phyloP scores from a whole-genome alignment of 177 flowering plant species.

The Vitis hybrid region DNA sequence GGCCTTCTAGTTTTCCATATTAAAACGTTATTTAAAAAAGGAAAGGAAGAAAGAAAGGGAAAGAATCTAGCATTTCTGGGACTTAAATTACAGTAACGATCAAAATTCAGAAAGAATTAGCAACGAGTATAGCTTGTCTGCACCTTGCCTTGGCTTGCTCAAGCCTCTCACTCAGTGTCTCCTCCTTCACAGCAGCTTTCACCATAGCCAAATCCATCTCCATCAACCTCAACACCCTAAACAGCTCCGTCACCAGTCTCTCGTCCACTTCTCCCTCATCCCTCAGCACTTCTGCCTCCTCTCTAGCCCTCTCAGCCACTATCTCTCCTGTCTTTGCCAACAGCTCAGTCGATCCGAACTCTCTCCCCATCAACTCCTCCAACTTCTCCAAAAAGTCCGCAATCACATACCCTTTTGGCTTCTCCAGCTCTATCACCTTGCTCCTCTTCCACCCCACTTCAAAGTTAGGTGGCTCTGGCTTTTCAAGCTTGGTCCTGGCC shows the following conservation, averaged over 20 bases:
- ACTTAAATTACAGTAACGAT: neutral
- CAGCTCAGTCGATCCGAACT: constrained; percentile 62
- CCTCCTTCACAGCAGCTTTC: constrained; percentile 78
- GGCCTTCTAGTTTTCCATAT: too few species aligned
- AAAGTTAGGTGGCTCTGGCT: constrained; percentile 67
- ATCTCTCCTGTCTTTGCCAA: constrained; percentile 73
- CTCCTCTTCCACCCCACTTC: constrained; percentile 93
- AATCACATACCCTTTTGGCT: constrained; percentile 70
- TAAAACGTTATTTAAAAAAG: too few species aligned
- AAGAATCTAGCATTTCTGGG: neutral
- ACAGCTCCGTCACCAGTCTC: constrained; percentile 74
- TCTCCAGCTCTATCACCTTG: constrained; percentile 56
- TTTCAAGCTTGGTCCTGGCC: constrained; percentile 27
- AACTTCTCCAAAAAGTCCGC: constrained; percentile 74
- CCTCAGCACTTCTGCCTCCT: constrained; percentile 76
- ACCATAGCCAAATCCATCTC: constrained; percentile 96
- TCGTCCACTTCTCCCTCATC: constrained; percentile 86
- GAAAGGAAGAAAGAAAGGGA: too few species aligned
- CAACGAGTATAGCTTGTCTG: constrained; percentile 92
- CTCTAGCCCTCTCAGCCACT: constrained; percentile 79
- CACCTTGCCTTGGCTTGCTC: constrained; percentile 80
- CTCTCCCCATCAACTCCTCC: constrained; percentile 56
- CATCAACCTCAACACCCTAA: constrained; percentile 76
- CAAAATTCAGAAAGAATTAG: constrained; percentile 60
- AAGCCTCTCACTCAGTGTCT: constrained; percentile 65